These are phyloP conservation scores for Cyamopsis tetragonoloba DNA, from an alignment of 306 rosid genomes.

Conservation along the genomic window DNA sequence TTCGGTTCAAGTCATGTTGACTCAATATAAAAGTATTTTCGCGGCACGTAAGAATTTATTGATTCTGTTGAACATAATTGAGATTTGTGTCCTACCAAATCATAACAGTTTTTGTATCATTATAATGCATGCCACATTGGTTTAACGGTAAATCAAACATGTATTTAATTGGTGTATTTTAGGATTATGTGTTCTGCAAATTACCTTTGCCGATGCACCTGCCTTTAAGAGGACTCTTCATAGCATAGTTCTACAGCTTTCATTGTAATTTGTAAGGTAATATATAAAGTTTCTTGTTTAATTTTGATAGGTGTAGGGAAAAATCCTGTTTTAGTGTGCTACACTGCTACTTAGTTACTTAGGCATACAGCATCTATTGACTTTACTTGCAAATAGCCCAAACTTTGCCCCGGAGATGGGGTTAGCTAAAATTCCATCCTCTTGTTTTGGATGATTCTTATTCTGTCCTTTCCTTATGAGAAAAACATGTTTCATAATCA, in stretches of 20 bases:
- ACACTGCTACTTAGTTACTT: neutral
- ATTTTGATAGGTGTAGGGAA: neutral
- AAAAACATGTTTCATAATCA: neutral
- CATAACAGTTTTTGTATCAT: too few relatives aligned
- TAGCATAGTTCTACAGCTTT: constrained; percentile 66
- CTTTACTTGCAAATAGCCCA: neutral
- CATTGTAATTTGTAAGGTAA: constrained; percentile 43
- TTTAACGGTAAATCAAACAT: too few relatives aligned
- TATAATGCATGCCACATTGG: too few relatives aligned
- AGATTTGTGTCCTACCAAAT: too few relatives aligned
- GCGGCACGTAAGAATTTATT: too few relatives aligned
- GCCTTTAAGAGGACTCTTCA: too few relatives aligned
- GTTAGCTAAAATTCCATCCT: neutral
- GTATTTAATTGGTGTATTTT: too few relatives aligned
- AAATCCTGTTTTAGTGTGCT: neutral
- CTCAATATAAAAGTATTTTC: too few relatives aligned
- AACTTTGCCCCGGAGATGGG: neutral
- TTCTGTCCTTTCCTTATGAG: neutral
- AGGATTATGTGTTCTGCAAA: too few relatives aligned
- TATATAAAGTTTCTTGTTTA: neutral
- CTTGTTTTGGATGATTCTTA: neutral
- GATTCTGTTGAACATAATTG: too few relatives aligned
- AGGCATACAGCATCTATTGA: neutral
- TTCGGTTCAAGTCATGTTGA: too few relatives aligned
- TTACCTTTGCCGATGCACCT: too few relatives aligned